Percentiles rank a stretch among this genome's conserved stretches.
Conservation (phyloP, 2,329 filamentous ascomycete genomes). For the Rutstroemia sp. region DNA sequence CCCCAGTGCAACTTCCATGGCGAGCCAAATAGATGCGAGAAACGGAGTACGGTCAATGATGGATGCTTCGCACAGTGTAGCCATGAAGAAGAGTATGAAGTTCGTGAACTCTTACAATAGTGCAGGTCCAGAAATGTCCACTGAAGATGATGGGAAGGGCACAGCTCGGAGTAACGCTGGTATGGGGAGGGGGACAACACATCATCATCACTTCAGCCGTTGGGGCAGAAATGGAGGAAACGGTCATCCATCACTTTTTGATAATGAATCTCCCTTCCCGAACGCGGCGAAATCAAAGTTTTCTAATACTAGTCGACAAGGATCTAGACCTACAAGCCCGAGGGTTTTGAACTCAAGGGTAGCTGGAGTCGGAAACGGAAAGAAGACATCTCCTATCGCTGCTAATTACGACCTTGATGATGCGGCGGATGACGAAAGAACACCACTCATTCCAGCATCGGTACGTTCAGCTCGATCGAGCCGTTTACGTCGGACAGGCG, state of each 20-base stretch:
- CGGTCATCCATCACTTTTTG: conserved; percentile 63
- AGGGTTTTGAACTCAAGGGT: conserved; percentile 39
- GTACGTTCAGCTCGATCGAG: conserved; percentile 56
- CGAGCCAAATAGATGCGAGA: conserved; percentile 56
- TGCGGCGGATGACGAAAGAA: conserved; percentile 79
- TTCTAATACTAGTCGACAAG: conserved; percentile 49
- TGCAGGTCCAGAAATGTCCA: conserved; percentile 39
- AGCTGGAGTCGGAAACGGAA: conserved; percentile 32
- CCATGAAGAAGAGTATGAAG: conserved; percentile 90
- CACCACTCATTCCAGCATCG: conserved; percentile 61
- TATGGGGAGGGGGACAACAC: conserved; percentile 56
- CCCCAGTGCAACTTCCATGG: conserved; percentile 83
- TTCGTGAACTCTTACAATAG: conserved; percentile 73
- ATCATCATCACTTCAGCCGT: conserved; percentile 75
- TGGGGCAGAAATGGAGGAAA: conserved; percentile 66
- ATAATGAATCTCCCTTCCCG: conserved; percentile 72
- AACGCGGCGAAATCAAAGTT: conserved; percentile 58
- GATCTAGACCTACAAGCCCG: conserved; percentile 63
- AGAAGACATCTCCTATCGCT: conserved; percentile 55
- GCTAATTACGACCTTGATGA: conserved; percentile 75
- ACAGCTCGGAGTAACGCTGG: conserved; percentile 54
- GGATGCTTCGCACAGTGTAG: conserved; percentile 53
- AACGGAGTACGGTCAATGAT: conserved; percentile 48
- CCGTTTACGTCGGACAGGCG: conserved; percentile 44
- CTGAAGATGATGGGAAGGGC: conserved; percentile 61